These are phyloP conservation scores for Globisporangium takayamanum DNA, from an alignment of 352 stramenopile genomes.

Conservation along the genomic window DNA sequence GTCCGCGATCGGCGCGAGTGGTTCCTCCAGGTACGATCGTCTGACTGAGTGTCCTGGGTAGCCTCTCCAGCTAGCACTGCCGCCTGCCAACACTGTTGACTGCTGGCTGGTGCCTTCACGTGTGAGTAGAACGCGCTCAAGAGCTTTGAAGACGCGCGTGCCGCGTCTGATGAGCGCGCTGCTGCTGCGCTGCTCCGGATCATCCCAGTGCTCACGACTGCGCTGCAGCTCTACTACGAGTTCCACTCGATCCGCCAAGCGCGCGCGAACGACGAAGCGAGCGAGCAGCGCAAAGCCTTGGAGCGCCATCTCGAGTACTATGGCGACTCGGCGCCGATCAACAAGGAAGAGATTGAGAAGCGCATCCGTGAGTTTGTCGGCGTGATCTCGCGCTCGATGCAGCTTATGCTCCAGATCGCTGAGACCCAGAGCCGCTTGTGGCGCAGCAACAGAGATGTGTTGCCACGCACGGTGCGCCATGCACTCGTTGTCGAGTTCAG, in stretches of 20 bases:
- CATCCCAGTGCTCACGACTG: conserved; percentile 40
- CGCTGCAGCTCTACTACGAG: conserved; percentile 43
- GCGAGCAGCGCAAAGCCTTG: conserved; percentile 39
- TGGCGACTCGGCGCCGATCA: conserved; percentile 52
- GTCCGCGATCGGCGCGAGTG: conserved; percentile 16
- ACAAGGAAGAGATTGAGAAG: conserved; percentile 54
- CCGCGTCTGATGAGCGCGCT: conserved; percentile 20
- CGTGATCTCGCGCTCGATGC: conserved; percentile 42
- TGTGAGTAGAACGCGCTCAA: conserved; percentile 11
- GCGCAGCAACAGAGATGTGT: conserved; percentile 28
- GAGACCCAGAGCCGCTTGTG: conserved; percentile 45
- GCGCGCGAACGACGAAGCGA: conserved; percentile 36
- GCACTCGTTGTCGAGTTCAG: conserved; percentile 39
- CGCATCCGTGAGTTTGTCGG: conserved; percentile 59
- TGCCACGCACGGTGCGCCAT: conserved; percentile 26
- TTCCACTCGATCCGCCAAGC: conserved; percentile 54
- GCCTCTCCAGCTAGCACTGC: background rate
- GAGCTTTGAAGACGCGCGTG: conserved; percentile 21
- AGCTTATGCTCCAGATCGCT: conserved; percentile 52
- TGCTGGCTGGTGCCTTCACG: too few relatives aligned
- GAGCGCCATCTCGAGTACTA: conserved; percentile 52
- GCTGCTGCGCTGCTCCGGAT: conserved; percentile 28
- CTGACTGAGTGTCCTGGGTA: background rate
- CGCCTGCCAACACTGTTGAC: background rate
- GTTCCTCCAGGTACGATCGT: conserved; percentile 11